phyloP scores from a whole-genome alignment of 176 grass and related monocot genomes.

The Carex littledalei region DNA sequence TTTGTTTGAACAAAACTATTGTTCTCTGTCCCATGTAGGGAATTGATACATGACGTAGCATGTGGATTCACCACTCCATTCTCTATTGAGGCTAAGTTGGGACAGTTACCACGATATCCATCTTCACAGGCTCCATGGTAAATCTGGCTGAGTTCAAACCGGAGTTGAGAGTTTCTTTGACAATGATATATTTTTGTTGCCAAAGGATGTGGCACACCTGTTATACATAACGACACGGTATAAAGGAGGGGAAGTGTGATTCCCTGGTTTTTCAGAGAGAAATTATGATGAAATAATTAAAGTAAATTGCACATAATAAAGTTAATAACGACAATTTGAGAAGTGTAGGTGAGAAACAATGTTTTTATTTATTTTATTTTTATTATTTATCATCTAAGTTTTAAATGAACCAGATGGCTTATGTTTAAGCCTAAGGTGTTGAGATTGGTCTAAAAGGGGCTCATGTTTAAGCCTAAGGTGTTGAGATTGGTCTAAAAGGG shows the following conservation, averaged over 20 bases:
- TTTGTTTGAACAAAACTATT: constrained; percentile 19
- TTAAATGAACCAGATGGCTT: not conserved
- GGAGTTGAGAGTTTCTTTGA: constrained; percentile 6
- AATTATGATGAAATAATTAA: constrained; percentile 5
- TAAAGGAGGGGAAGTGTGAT: not conserved
- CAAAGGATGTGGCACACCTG: constrained; percentile 16
- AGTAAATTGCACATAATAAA: not conserved
- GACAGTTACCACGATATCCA: constrained; percentile 11
- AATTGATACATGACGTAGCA: not conserved
- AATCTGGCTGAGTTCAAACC: constrained; percentile 26
- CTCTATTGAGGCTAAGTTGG: not conserved
- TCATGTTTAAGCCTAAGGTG: not conserved
- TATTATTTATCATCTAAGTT: not conserved
- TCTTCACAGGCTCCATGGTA: constrained; percentile 7
- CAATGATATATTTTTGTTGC: constrained; percentile 26
- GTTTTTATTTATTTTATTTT: not conserved
- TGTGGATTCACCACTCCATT: constrained; percentile 11
- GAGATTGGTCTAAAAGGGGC: not conserved
- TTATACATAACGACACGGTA: not conserved
- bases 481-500: not conserved
- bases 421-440: not conserved
- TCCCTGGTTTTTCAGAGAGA: not conserved
- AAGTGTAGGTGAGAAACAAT: not conserved
- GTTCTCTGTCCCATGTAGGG: not conserved
- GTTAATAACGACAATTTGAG: not conserved